Evolutionary conservation across 2,329 filamentous ascomycete genomes (phyloP).

Genomic region (Capronia epimyces): DNA sequence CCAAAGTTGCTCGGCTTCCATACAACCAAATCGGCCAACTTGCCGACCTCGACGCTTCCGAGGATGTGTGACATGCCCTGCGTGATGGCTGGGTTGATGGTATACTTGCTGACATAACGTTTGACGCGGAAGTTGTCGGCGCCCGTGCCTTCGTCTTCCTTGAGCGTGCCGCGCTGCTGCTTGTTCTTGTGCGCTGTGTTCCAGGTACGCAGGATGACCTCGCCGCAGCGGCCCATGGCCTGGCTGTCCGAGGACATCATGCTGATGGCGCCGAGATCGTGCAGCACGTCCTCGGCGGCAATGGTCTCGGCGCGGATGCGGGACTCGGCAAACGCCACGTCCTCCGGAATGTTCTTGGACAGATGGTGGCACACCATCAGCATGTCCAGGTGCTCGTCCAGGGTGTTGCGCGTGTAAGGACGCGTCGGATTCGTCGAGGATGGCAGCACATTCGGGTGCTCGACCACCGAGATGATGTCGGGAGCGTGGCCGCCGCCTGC

Average conservation of each 20-base stretch:
- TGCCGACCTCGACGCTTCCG: constrained; percentile 81
- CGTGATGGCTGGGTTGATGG: constrained; percentile 84
- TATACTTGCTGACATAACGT: constrained; percentile 91
- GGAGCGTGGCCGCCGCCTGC: constrained; percentile 92
- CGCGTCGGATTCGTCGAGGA: constrained; percentile 88
- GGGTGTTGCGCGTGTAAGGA: constrained; percentile 83
- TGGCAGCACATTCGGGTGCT: constrained; percentile 80
- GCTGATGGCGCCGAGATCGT: constrained; percentile 88
- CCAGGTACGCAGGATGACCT: constrained; percentile 90
- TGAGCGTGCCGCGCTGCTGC: constrained; percentile 67
- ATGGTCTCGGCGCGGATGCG: constrained; percentile 95
- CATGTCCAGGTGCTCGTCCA: constrained; percentile 97
- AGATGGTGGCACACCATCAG: constrained; percentile 97
- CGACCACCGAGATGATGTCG: constrained; percentile 91
- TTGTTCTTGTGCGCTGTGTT: constrained; percentile 98
- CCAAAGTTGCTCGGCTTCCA: constrained; percentile 86
- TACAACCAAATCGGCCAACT: constrained; percentile 80
- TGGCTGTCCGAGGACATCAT: constrained; percentile 98
- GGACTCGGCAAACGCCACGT: constrained; percentile 89
- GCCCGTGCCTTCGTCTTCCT: constrained; percentile 70
- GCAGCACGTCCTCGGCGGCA: constrained; percentile 90
- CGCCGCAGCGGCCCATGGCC: constrained; percentile 93
- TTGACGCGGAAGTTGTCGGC: constrained; percentile 91
- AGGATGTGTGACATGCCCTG: constrained; percentile 86
- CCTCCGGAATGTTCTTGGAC: constrained; percentile 86